A percentile compares a stretch with the other conserved stretches of the same genome.
These are phyloP conservation scores for Colletotrichum sp. DNA, from an alignment of 2,329 filamentous ascomycete species.

Conservation along the genomic window DNA sequence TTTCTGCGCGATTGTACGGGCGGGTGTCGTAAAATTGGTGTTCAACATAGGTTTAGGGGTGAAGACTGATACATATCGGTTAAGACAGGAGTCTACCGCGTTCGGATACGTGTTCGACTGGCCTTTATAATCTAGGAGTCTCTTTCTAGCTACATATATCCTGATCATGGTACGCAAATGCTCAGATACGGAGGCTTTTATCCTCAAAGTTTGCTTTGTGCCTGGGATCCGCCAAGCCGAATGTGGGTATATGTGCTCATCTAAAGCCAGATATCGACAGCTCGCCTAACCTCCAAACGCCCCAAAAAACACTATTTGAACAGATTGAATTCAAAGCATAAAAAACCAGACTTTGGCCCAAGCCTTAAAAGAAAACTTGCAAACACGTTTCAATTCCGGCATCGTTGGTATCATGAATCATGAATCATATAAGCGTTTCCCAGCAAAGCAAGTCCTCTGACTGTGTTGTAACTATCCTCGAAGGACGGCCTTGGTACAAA, in stretches of 20 bases:
- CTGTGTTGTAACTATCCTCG: background rate
- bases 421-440: background rate
- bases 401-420: background rate
- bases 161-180: background rate
- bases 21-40: too few species aligned
- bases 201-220: background rate
- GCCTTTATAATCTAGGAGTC: too few species aligned
- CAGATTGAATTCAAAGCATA: too few species aligned
- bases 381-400: background rate
- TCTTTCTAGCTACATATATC: background rate
- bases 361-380: background rate
- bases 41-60: too few species aligned
- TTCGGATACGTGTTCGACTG: too few species aligned
- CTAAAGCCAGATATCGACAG: background rate
- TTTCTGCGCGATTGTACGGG: too few species aligned
- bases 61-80: too few species aligned
- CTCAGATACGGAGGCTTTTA: background rate
- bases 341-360: background rate
- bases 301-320: too few species aligned
- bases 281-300: background rate
- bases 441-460: too few species aligned
- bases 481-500: background rate
- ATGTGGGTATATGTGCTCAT: background rate
- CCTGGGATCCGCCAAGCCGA: background rate
- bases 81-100: too few species aligned